These are phyloP conservation scores for Tylopilus plumbeoviolaceoides DNA, from an alignment of 768 basidiomycete species.

Conservation along the genomic window DNA sequence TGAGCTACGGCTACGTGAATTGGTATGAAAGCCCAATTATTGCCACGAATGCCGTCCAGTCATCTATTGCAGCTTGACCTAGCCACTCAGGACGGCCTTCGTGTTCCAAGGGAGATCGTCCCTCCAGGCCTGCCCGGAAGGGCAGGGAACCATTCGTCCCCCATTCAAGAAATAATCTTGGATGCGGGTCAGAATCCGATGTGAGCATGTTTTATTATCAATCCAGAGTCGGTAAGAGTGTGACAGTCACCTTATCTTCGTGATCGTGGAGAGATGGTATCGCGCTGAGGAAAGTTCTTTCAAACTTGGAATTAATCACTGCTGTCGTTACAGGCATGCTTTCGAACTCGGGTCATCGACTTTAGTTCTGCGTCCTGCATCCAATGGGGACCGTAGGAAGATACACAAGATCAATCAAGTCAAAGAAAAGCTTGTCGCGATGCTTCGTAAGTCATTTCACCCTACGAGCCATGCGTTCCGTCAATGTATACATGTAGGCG, in stretches of 20 bases:
- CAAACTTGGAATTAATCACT: background rate
- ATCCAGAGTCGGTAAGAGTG: no score
- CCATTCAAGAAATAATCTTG: no score
- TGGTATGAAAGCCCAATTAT: background rate
- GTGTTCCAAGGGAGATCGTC: background rate
- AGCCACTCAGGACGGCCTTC: background rate
- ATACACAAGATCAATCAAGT: conserved; percentile 2
- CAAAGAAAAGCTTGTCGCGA: background rate
- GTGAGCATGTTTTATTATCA: no score
- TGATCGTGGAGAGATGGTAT: no score
- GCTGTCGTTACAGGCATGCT: background rate
- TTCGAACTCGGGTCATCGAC: background rate
- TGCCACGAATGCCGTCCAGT: no score
- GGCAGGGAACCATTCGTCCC: no score
- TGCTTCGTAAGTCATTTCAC: conserved; percentile 7
- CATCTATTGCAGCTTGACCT: background rate
- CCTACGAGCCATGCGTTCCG: no score
- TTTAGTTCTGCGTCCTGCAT: background rate
- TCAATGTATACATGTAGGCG: background rate
- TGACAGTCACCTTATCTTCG: no score
- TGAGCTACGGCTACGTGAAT: background rate
- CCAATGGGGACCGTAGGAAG: background rate
- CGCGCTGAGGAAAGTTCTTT: no score
- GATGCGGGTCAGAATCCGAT: no score
- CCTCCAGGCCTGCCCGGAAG: background rate